These are phyloP conservation scores for Mentha longifolia DNA, from an alignment of 257 asterid species.

Conservation along the genomic window DNA sequence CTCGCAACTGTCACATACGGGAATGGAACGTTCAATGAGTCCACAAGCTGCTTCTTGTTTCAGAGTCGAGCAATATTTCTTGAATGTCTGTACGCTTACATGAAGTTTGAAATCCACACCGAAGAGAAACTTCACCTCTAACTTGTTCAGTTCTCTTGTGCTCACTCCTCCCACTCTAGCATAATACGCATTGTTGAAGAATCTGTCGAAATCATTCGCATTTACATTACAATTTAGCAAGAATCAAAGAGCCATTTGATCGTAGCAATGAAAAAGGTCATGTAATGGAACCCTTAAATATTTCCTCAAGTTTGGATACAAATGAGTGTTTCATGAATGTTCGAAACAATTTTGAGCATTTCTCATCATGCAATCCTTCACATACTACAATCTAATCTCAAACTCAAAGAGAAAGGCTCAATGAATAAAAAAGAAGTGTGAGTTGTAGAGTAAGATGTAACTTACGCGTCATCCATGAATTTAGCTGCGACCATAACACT, in stretches of 20 bases:
- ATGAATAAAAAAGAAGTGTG: neutral
- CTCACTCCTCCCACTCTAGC: conserved; percentile 92
- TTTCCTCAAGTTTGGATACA: neutral
- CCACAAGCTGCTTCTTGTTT: conserved; percentile 52
- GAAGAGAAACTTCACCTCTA: conserved; percentile 81
- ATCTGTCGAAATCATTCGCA: conserved; percentile 46
- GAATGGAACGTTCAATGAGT: conserved; percentile 62
- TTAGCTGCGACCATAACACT: conserved; percentile 95
- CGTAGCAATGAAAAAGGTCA: neutral
- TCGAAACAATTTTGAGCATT: too few relatives aligned
- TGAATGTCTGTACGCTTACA: conserved; percentile 66
- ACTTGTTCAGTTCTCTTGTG: conserved; percentile 79
- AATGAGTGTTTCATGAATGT: too few relatives aligned
- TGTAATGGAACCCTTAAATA: neutral
- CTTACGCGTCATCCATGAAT: conserved; percentile 94
- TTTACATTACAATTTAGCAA: neutral
- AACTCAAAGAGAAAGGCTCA: too few relatives aligned
- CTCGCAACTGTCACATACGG: conserved; percentile 54
- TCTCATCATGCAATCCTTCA: too few relatives aligned
- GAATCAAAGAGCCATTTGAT: neutral
- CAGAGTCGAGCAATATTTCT: conserved; percentile 64
- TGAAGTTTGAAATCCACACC: conserved; percentile 71
- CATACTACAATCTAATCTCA: too few relatives aligned
- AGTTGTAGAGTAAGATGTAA: conserved; percentile 17
- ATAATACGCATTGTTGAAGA: conserved; percentile 82